Evolutionary conservation across 306 rosid species (phyloP), one percentile per base, ranked within the genome.

Genomic region (Prunus kanzakura): DNA sequence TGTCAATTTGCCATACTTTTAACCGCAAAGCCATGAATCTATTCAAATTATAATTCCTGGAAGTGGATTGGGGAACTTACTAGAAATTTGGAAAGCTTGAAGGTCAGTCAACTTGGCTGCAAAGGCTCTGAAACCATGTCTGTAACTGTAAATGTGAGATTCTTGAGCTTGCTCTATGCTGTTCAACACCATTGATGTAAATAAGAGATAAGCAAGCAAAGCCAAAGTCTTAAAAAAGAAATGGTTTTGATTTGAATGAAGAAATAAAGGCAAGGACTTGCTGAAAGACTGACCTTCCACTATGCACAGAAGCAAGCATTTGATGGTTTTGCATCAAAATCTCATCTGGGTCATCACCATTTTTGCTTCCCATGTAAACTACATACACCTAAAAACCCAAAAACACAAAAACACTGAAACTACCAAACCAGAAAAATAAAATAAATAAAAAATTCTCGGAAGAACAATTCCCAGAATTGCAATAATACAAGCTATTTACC

Each of bases 331-430:
- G 88, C 47, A 69, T 77, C 86, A 89, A 69, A 84, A 83, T 79
- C 66, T 86, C 89, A 62, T 74, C 90, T 68, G 92, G 80, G 69
- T 86, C 82, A 74, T 83, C 78, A 0, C 83, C 86, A 80, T 86
- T 86, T 54, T 83, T 86, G 91, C 88, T 89, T 86, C 97, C 97
- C 92, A 91, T 91, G 61, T 91, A 91, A 67, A 87, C 93, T 1
- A 91, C 91, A 87, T 86, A 89, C 73, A 87, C 97, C 93, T 91
- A 84, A 27, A 64, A 64, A 80, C 71, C 62, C 76, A 78, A 56
- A 58, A 55, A 41, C 20, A 63, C 22, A 10, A 6, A 19, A 73
- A 72, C 68, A 19, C 30, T 45, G 18, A 61, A 50, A 58, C 47
- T 14, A 54, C 9, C 51, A 70, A 51, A 38, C 43, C 43, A 38